phyloP scores from a whole-genome alignment of 371 early-diverging fungal species.

The Smittium culicis region DNA sequence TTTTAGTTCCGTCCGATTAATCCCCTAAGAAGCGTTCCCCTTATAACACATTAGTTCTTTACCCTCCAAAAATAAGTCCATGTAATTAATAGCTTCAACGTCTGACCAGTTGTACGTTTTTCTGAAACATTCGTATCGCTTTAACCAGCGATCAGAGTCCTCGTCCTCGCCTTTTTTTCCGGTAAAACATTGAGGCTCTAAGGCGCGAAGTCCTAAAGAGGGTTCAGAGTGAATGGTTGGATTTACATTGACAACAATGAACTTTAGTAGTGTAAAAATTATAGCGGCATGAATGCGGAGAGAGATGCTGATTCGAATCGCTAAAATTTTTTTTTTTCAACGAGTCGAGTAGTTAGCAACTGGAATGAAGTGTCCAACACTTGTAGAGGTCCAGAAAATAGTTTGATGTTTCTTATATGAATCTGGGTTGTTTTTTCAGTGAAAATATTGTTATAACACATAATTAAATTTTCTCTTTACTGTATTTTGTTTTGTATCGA shows the following conservation, averaged over 20 bases:
- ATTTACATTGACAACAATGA: too few relatives aligned
- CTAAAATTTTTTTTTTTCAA: neutral
- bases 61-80: conserved; percentile 3
- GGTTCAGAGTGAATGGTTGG: neutral
- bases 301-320: neutral
- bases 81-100: neutral
- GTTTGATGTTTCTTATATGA: neutral
- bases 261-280: neutral
- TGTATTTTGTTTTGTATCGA: neutral
- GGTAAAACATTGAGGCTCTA: neutral
- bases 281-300: neutral
- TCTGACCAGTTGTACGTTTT: conserved; percentile 4
- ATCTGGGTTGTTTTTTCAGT: too few relatives aligned
- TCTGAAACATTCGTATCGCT: neutral
- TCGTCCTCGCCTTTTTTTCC: neutral
- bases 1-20: neutral
- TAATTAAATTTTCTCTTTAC: neutral
- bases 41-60: conserved; percentile 2
- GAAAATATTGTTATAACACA: neutral
- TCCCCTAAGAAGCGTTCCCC: neutral
- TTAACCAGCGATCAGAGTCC: neutral
- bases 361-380: neutral
- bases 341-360: neutral
- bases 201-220: neutral
- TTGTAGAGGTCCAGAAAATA: neutral